Conservation (phyloP, 2,329 filamentous ascomycete genomes). For the Aspergillus ibericus region DNA sequence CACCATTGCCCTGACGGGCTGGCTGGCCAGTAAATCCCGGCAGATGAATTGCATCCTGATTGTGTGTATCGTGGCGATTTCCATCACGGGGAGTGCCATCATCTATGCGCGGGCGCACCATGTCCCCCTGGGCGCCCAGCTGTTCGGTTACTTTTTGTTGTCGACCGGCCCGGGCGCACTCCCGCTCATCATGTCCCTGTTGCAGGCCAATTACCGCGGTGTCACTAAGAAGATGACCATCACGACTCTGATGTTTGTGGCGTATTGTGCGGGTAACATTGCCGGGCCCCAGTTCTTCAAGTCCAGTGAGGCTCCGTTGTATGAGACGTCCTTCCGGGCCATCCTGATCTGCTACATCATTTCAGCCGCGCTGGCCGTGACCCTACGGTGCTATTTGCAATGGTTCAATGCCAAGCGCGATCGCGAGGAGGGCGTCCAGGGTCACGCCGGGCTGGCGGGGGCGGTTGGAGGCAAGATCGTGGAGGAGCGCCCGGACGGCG, state of each 20-base stretch:
- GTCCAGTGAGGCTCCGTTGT: conserved; percentile 51
- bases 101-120: conserved; percentile 51
- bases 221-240: conserved; percentile 63
- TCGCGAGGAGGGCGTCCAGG: conserved; percentile 36
- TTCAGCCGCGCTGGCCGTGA: conserved; percentile 47
- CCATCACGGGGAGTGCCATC: conserved; percentile 54
- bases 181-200: conserved; percentile 57
- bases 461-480: conserved; percentile 48
- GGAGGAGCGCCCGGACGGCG: conserved; percentile 42
- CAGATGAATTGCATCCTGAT: conserved; percentile 39
- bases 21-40: conserved; percentile 9
- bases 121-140: conserved; percentile 42
- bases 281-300: conserved; percentile 58
- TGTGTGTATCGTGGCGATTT: conserved; percentile 51
- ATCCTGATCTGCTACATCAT: conserved; percentile 60
- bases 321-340: conserved; percentile 55
- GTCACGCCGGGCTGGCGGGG: conserved; percentile 22
- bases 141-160: conserved; percentile 61
- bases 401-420: conserved; percentile 48
- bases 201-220: conserved; percentile 58
- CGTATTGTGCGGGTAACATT: conserved; percentile 59
- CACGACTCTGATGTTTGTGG: conserved; percentile 56
- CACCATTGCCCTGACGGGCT: conserved; percentile 13
- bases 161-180: conserved; percentile 55
- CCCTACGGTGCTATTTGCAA: conserved; percentile 51